Base-by-base conservation (phyloP, 306 rosid genomes). In the Inga oerstediana region DNA sequence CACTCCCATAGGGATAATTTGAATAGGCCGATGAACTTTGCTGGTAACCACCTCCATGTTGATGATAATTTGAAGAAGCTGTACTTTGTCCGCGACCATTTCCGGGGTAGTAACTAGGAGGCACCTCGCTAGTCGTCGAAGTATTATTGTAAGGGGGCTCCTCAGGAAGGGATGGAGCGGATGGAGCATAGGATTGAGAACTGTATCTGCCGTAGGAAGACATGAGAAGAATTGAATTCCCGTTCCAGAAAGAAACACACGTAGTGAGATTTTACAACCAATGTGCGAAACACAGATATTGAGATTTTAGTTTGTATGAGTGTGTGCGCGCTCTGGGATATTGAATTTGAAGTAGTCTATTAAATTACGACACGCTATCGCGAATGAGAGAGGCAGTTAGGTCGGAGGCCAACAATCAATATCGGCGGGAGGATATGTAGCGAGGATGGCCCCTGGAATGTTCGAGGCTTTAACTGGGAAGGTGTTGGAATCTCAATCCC, bases 121-220 rank as follows among this genome's bases (percentile, higher is more conserved):
- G 73, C 34, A 78, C 43, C 46, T 76, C 30, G 72, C 15, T 75
- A 16, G 82, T 27, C 35, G 62, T 51, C 13, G 75, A 20, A n/a
- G 61, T 12, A 11, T 65, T 11, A 8, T 66, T 35, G 79, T 81
- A 73, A 11, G 27, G 83, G 9, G 75, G 75, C 2, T 84, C 79
- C 35, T 86, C 87, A 8, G 90, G 91, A 19, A 79, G 44, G 17
- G 86, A 44, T 20, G 92, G 97, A 0, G 97, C 91, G 2, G 98
- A 91, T 3, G 98, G 94, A 62, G 91, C 84, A 69, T 89, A 82
- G 15, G 96, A 82, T 4, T 85, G 79, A 77, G 88, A 79, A 20
- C 84, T 49, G 80, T 89, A 69, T 82, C 86, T 77, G 15, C 80
- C 86, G 74, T 78, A 86, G 14, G 88, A 89, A 77, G 92, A 88